These are phyloP conservation scores for Botrytis elliptica DNA, from an alignment of 2,329 filamentous ascomycete genomes.

Conservation along the genomic window DNA sequence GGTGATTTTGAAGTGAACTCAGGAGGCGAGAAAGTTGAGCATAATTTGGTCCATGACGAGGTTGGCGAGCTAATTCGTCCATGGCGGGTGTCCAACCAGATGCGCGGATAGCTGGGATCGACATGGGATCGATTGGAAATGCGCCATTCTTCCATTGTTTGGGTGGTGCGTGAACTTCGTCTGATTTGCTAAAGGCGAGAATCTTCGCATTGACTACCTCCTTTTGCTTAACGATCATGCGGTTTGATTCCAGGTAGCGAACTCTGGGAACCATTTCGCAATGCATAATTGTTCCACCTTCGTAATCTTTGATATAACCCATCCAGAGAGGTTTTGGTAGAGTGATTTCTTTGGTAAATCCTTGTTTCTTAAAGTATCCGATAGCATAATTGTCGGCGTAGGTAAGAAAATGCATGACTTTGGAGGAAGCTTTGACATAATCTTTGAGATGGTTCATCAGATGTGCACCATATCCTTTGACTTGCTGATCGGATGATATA, in stretches of 20 bases:
- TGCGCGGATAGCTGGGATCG: slow-evolving; percentile 82
- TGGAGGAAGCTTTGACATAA: slow-evolving; percentile 94
- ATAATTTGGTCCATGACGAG: slow-evolving; percentile 94
- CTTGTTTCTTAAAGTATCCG: slow-evolving; percentile 98
- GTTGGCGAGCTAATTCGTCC: slow-evolving; percentile 93
- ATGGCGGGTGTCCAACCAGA: slow-evolving; percentile 97
- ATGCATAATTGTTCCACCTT: slow-evolving; percentile 98
- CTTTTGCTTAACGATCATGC: slow-evolving; percentile 97
- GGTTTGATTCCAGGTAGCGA: slow-evolving; percentile 86
- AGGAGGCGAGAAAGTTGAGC: slow-evolving; percentile 89
- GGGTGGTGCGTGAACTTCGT: slow-evolving; percentile 82
- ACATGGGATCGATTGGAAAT: slow-evolving; percentile 76
- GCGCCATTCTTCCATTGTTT: slow-evolving; percentile 79
- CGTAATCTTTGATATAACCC: slow-evolving; percentile 99
- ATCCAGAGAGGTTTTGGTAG: slow-evolving; percentile 91
- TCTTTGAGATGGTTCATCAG: slow-evolving; percentile 98
- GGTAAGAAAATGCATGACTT: slow-evolving; percentile 97
- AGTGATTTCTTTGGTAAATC: slow-evolving; percentile 97
- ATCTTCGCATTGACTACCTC: slow-evolving; percentile 95
- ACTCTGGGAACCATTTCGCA: slow-evolving; percentile 95
- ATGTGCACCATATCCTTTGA: slow-evolving; percentile 97
- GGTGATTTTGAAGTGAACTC: slow-evolving; percentile 93
- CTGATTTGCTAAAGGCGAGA: slow-evolving; percentile 81
- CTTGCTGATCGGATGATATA: slow-evolving; percentile 95
- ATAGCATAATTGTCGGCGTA: slow-evolving; percentile 99